Percentiles rank a stretch among this genome's conserved stretches.
Conservation (phyloP, 768 basidiomycete genomes). For the Pisolithus microcarpus region DNA sequence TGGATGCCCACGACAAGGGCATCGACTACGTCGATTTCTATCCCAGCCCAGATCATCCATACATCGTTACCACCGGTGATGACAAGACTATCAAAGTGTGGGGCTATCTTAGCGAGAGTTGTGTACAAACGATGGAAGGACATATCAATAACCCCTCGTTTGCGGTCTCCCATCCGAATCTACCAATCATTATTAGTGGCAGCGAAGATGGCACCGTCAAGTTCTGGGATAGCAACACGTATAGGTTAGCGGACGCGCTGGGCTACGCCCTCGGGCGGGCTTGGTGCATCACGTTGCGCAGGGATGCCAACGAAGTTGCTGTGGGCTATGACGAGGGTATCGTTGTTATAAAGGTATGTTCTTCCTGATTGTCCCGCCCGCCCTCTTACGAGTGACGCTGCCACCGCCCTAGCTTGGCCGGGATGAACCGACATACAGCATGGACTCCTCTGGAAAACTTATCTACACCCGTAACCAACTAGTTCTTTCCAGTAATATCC, state of each 20-base stretch:
- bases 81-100: conserved; percentile 98
- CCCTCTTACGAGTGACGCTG: neutral
- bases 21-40: conserved; percentile 99
- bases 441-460: conserved; percentile 93
- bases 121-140: conserved; percentile 95
- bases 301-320: conserved; percentile 85
- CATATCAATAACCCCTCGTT: conserved; percentile 98
- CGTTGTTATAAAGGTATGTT: conserved; percentile 78
- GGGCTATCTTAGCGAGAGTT: conserved; percentile 98
- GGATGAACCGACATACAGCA: conserved; percentile 91
- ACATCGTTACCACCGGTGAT: conserved; percentile 93
- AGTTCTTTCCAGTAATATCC: conserved; percentile 83
- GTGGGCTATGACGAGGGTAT: conserved; percentile 97
- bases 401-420: conserved; percentile 64
- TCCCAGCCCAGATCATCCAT: conserved; percentile 94
- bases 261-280: conserved; percentile 93
- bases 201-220: conserved; percentile 97
- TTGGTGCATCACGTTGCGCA: conserved; percentile 86
- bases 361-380: no score
- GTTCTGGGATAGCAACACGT: conserved; percentile 96
- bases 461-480: conserved; percentile 90
- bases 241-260: conserved; percentile 91
- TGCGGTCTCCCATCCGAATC: conserved; percentile 91
- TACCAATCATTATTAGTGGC: conserved; percentile 89
- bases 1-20: conserved; percentile 98